A percentile compares a stretch with the other conserved stretches of the same genome.
phyloP scores from a whole-genome alignment of 2,329 filamentous ascomycete genomes.

The Sporothrix brunneoviolacea region DNA sequence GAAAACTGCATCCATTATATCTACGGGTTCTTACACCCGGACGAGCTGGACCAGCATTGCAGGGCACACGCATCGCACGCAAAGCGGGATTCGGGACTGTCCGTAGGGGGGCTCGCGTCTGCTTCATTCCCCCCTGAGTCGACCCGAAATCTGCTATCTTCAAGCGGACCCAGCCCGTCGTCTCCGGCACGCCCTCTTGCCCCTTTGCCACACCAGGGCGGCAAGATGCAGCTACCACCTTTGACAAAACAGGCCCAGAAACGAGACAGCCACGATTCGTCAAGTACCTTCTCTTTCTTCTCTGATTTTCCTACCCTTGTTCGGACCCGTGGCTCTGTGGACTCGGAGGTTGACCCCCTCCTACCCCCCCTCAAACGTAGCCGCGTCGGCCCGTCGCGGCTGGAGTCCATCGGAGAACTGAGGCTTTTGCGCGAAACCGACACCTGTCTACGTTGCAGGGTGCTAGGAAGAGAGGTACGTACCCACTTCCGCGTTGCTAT shows the following conservation, averaged over 20 bases:
- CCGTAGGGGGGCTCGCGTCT: constrained; percentile 29
- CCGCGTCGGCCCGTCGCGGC: constrained; percentile 43
- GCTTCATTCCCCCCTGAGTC: not conserved
- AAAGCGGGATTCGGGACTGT: constrained; percentile 42
- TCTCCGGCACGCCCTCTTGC: constrained; percentile 30
- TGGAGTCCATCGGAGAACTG: constrained; percentile 53
- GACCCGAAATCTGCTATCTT: constrained; percentile 15
- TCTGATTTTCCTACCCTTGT: constrained; percentile 29
- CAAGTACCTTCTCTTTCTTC: constrained; percentile 34
- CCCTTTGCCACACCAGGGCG: constrained; percentile 28
- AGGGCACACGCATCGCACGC: constrained; percentile 34
- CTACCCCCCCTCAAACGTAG: constrained; percentile 50
- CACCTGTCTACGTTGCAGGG: constrained; percentile 46
- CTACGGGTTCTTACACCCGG: constrained; percentile 46
- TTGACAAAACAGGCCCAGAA: constrained; percentile 28
- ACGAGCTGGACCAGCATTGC: constrained; percentile 46
- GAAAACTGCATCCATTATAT: constrained; percentile 51
- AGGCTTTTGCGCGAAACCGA: constrained; percentile 41
- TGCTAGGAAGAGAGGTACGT: constrained; percentile 38
- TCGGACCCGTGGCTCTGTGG: constrained; percentile 33
- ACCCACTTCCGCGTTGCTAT: not conserved
- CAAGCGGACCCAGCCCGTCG: constrained; percentile 27
- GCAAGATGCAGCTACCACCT: constrained; percentile 29
- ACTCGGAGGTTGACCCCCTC: constrained; percentile 44
- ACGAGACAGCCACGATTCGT: constrained; percentile 36